A percentile compares a stretch with the other conserved stretches of the same genome.
Evolutionary conservation across 163 green algal species (phyloP).

Genomic region (Scenedesmus sp.): DNA sequence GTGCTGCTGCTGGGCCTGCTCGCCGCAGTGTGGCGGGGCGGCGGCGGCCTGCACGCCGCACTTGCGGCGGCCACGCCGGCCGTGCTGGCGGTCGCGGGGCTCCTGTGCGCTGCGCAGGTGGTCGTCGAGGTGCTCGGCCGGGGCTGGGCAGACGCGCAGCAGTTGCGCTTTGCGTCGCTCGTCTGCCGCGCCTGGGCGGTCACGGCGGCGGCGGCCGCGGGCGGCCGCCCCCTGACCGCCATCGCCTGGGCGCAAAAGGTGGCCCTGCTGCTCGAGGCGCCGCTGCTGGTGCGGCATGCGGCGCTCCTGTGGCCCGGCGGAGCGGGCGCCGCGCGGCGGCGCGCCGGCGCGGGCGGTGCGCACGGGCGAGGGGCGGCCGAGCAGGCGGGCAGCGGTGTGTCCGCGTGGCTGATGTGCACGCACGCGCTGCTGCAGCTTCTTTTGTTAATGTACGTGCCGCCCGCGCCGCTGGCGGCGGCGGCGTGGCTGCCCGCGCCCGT

Average conservation of each 20-base stretch:
- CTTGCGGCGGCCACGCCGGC: slow-evolving; percentile 14
- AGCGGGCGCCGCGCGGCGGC: background rate
- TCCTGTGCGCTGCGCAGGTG: slow-evolving; percentile 18
- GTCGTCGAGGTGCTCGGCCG: background rate
- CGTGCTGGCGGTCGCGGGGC: background rate
- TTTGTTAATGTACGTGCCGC: slow-evolving; percentile 21
- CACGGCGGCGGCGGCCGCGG: slow-evolving; percentile 2
- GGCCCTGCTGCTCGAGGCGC: slow-evolving; percentile 20
- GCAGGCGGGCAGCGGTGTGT: background rate
- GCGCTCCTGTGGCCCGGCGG: slow-evolving; percentile 1
- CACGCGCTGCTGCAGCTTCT: slow-evolving; percentile 41
- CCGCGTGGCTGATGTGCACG: slow-evolving; percentile 20
- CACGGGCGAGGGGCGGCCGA: background rate
- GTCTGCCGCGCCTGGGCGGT: slow-evolving; percentile 3
- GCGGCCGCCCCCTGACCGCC: background rate
- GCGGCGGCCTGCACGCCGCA: background rate
- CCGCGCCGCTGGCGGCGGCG: slow-evolving; percentile 8
- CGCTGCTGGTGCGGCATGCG: slow-evolving; percentile 20
- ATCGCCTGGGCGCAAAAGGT: slow-evolving; percentile 28
- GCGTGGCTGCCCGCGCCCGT: slow-evolving; percentile 5
- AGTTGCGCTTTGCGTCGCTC: slow-evolving; percentile 11
- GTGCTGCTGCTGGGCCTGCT: slow-evolving; percentile 22
- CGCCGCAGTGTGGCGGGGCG: background rate
- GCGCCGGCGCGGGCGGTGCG: background rate
- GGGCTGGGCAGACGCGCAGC: slow-evolving; percentile 1